Evolutionary conservation across 2,329 filamentous ascomycete species (phyloP).

Genomic region (Raffaelea ambrosiae): DNA sequence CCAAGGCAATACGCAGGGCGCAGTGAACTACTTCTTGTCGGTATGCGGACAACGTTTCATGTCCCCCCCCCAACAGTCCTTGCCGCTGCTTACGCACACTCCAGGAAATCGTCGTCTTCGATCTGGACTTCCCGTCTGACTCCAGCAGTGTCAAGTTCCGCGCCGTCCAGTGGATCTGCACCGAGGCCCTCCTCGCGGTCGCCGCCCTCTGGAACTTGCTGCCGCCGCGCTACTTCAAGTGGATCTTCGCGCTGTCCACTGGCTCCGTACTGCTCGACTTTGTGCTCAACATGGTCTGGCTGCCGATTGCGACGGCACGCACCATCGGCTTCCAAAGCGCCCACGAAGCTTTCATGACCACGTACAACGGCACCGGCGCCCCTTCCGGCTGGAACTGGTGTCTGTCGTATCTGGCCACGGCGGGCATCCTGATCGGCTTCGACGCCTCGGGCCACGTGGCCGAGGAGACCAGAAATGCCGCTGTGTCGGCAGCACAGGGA

Average conservation of each 20-base stretch:
- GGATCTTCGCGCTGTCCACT: constrained; percentile 8
- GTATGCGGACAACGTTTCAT: too few species aligned
- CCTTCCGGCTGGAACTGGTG: constrained; percentile 11
- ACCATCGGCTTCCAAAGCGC: constrained; percentile 8
- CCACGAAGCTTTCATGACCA: constrained; percentile 11
- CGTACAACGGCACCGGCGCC: constrained; percentile 10
- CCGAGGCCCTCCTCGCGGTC: constrained; percentile 8
- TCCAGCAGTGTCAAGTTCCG: constrained; percentile 5
- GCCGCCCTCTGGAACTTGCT: constrained; percentile 8
- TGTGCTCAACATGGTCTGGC: constrained; percentile 11
- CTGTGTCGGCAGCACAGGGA: constrained; percentile 6
- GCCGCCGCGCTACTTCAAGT: constrained; percentile 7
- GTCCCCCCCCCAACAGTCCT: too few species aligned
- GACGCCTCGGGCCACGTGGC: constrained; percentile 11
- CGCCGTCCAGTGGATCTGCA: constrained; percentile 11
- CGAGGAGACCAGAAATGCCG: constrained; percentile 11
- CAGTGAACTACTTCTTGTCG: constrained; percentile 10
- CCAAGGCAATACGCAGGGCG: constrained; percentile 6
- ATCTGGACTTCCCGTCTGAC: constrained; percentile 8
- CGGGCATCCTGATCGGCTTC: constrained; percentile 10
- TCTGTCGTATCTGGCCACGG: constrained; percentile 10
- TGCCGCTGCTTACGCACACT: too few species aligned
- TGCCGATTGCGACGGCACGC: constrained; percentile 7
- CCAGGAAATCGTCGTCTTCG: constrained; percentile 9
- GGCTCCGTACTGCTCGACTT: constrained; percentile 9